These are phyloP conservation scores for Corymbia calophylla DNA, from an alignment of 441 rosid genomes.

Conservation along the genomic window DNA sequence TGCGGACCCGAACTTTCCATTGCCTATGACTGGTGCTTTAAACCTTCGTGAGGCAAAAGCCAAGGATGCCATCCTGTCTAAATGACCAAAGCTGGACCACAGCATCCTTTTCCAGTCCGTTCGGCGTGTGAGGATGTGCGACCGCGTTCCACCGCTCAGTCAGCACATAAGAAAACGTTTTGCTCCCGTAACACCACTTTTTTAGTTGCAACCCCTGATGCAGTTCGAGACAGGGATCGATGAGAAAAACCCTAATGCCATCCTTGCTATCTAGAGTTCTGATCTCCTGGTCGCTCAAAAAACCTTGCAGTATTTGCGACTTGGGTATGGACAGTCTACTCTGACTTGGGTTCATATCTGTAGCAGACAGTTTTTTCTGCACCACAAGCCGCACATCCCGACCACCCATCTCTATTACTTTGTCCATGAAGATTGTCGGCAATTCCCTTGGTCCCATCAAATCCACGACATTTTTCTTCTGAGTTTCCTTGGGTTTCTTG, in stretches of 20 bases:
- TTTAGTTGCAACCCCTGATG: not conserved
- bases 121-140: not conserved
- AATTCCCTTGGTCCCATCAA: not conserved
- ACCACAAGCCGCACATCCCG: not conserved
- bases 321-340: not conserved
- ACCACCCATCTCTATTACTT: not conserved
- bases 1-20: not conserved
- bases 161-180: not conserved
- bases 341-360: not conserved
- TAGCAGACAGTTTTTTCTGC: not conserved
- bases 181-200: not conserved
- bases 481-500: not conserved
- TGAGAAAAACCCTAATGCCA: not conserved
- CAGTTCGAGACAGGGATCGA: not conserved
- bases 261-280: not conserved
- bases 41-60: not conserved
- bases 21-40: not conserved
- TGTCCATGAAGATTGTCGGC: not conserved
- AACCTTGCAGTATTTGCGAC: not conserved
- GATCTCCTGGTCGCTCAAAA: not conserved
- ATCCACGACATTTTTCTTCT: not conserved
- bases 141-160: not conserved
- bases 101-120: not conserved
- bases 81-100: not conserved
- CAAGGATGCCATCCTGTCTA: not conserved